phyloP scores from a whole-genome alignment of 2,329 filamentous ascomycete species.

The Claviceps purpurea region DNA sequence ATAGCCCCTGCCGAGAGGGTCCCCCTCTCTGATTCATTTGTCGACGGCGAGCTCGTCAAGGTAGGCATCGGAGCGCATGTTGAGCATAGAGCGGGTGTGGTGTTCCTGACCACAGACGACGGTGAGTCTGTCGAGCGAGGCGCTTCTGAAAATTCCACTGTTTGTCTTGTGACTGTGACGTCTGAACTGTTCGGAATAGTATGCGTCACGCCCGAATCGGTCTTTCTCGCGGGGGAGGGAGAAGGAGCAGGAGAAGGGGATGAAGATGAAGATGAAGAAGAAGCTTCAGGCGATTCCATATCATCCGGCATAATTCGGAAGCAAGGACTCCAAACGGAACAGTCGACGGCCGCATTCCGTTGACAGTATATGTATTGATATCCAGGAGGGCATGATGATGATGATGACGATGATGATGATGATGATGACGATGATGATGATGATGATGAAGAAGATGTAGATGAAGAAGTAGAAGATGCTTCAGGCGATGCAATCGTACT shows the following conservation, averaged over 20 bases:
- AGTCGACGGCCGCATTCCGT: too few relatives aligned
- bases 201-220: conserved; percentile 23
- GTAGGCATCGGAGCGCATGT: neutral
- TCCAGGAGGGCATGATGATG: too few relatives aligned
- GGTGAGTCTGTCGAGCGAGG: conserved; percentile 9
- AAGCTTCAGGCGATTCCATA: too few relatives aligned
- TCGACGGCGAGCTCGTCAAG: neutral
- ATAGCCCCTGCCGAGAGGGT: conserved; percentile 18
- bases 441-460: too few relatives aligned
- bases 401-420: too few relatives aligned
- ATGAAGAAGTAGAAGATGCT: too few relatives aligned
- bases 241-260: neutral
- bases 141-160: conserved; percentile 17
- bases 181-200: conserved; percentile 21
- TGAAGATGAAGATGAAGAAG: too few relatives aligned
- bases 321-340: too few relatives aligned
- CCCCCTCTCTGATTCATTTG: neutral
- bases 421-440: too few relatives aligned
- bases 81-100: neutral
- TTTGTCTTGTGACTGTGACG: conserved; percentile 23
- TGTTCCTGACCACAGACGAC: neutral
- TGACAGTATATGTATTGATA: too few relatives aligned
- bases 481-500: neutral
- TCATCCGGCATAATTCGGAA: too few relatives aligned
- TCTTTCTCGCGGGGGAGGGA: conserved; percentile 10